These are phyloP conservation scores for Dictyostelium brefeldianum DNA, from an alignment of 78 protist species.

Conservation along the genomic window DNA sequence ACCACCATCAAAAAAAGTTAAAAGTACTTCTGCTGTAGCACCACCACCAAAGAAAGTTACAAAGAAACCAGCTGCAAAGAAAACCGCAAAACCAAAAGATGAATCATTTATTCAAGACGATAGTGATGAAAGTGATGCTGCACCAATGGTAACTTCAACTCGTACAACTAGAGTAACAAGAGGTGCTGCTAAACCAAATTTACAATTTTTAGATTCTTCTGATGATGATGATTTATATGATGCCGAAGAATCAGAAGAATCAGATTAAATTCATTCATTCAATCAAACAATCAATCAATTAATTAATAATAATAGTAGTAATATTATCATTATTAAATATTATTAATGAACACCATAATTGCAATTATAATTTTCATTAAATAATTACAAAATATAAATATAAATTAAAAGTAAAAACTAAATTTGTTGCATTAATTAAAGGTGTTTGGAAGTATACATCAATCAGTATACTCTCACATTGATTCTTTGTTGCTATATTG, in stretches of 20 bases:
- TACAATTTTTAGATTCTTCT: not conserved
- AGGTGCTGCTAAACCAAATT: not conserved
- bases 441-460: too few species aligned
- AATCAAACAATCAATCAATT: too few species aligned
- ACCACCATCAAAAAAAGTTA: not conserved
- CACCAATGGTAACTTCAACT: not conserved
- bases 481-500: too few species aligned
- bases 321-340: too few species aligned
- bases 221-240: not conserved
- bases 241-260: not conserved
- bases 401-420: too few species aligned
- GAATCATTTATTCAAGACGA: not conserved
- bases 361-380: too few species aligned
- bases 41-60: slow-evolving; percentile 21
- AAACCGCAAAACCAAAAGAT: not conserved
- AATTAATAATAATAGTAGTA: too few species aligned
- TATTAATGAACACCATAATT: too few species aligned
- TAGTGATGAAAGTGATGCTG: not conserved
- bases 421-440: too few species aligned
- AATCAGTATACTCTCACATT: too few species aligned
- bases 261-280: too few species aligned
- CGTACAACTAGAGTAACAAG: not conserved
- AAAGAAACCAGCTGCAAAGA: slow-evolving; percentile 21
- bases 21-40: not conserved
- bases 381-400: too few species aligned